Base-by-base conservation (phyloP, 148 eudicot species). In the Rhododendron ovatum region DNA sequence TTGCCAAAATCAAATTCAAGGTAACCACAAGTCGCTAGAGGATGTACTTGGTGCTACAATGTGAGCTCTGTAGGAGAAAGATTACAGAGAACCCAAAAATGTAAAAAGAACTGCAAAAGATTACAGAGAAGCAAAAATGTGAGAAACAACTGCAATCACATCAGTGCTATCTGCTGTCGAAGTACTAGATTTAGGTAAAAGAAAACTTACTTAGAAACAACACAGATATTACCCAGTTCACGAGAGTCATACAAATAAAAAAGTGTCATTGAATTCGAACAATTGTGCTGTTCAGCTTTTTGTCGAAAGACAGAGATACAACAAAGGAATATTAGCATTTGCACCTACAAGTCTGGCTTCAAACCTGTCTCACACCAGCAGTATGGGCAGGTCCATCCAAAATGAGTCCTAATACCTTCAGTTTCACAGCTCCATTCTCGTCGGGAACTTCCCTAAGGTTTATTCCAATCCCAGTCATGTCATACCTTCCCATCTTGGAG, bases 401-500 rank as follows among this genome's bases (percentile, higher is more conserved):
- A 82, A 96, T 88, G 76, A 96, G 97, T 83, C 98, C 99, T 74
- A 95, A 90, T 77, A 96, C 95, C 91, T 95, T 95, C 84, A 96
- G 84, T 89, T 94, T 96, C 65, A 90, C 86, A 74, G 84, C 88
- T 86, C 99, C 99, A 90, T 88, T 85, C 83, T 87, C 93, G 86
- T 93, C 92, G 39, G 96, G 95, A 82, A 96, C 84, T 91, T 96
- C 98, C 93, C 95, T 92, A n/a, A 96, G 89, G 91, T 96, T 96
- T 84, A 96, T 87, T 81, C 99, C 99, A 83, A 96, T 96, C 85
- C 99, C 99, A 86, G 98, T 94, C 93, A 96, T 94, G 89, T 96
- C 99, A 90, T 96, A 96, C 88, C 95, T 92, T 48, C 98, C 97
- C 99, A 96, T 96, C 96, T 94, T 96, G 88, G 98, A 95, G 91